These are phyloP conservation scores for Miscanthus lutarioriparius DNA, from an alignment of 176 grass and related monocot genomes.

Conservation along the genomic window DNA sequence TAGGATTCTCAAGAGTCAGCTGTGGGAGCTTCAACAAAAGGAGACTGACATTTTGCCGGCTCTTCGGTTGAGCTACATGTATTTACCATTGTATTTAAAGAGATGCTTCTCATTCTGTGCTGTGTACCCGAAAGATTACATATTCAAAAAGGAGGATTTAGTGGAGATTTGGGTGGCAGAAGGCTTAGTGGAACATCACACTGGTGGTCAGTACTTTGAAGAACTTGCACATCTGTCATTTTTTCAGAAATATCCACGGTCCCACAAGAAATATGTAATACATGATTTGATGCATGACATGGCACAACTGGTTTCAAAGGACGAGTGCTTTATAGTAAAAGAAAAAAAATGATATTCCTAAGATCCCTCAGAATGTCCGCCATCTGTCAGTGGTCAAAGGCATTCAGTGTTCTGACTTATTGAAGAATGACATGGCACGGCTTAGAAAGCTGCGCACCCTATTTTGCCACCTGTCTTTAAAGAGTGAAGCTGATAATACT, in stretches of 20 bases:
- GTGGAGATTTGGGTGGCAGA: not conserved
- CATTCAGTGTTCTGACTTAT: not conserved
- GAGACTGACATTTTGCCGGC: slow-evolving; percentile 33
- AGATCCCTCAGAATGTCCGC: not conserved
- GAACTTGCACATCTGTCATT: slow-evolving; percentile 13
- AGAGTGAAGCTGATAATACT: not conserved
- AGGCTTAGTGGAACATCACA: not conserved
- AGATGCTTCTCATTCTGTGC: slow-evolving; percentile 49
- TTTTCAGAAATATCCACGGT: not conserved
- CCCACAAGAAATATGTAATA: not conserved
- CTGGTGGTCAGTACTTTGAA: not conserved
- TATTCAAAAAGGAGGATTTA: not conserved
- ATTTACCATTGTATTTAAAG: slow-evolving; percentile 44
- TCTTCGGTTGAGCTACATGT: slow-evolving; percentile 52
- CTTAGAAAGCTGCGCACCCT: not conserved
- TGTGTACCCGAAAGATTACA: slow-evolving; percentile 34
- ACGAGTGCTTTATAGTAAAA: slow-evolving; percentile 7
- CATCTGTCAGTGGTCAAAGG: not conserved
- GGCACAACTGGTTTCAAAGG: slow-evolving; percentile 21
- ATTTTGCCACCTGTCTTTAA: not conserved
- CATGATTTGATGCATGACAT: slow-evolving; percentile 55
- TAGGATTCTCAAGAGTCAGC: slow-evolving; percentile 12
- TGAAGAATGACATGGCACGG: too few species aligned
- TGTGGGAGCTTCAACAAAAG: slow-evolving; percentile 35
- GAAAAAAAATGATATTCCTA: accelerated